Base-by-base conservation (phyloP, 2,329 filamentous ascomycete species). In the Coniella vitis region DNA sequence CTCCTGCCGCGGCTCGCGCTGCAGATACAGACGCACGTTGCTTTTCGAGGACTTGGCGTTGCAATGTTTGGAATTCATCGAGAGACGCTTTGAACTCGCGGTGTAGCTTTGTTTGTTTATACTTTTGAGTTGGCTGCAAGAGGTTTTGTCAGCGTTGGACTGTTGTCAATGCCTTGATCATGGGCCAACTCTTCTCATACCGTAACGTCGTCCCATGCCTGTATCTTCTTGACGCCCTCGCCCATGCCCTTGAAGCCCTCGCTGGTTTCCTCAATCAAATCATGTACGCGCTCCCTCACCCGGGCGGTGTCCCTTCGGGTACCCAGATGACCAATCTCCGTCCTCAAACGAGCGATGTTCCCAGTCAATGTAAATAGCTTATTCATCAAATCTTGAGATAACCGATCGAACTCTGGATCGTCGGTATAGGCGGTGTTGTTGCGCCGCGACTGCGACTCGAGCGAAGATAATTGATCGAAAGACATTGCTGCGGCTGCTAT, bases 71-170 rank as follows among this genome's bases (percentile, higher is more conserved):
- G 69, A 98, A 98, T 60, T 96, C 90, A 58, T 84, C 81, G 51
- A 97, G 80, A 42, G 87, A 87, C 32, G 87, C 79, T 63, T 90
- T 87, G 73, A 97, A 96, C 65, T 97, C 90, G 62, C 88, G 87
- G 54, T 89, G 91, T 31, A 98, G 78, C 66, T 97, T 97, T 58
- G 91, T 87, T 62, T 96, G 91, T 19, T 90, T 93, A 73, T 95
- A 97, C 68, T 91, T 94, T 73, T 98, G 93, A 47, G 89, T 87
- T 53, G 91, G 88, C 89, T 95, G 52, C 32, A 22, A 47, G 32
- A 22, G 3, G 5, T 5, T 40, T 9, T 29, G 29, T 40, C 19
- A 47, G 36, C 31, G 17, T 20, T 42, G 39, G 14, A 32, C 12
- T 14, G 4, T 2, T 25, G 14, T 32, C 4, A 34, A 17, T 4